These are phyloP conservation scores for Bacterosira constricta DNA, from an alignment of 108 stramenopile species.

Conservation along the genomic window DNA sequence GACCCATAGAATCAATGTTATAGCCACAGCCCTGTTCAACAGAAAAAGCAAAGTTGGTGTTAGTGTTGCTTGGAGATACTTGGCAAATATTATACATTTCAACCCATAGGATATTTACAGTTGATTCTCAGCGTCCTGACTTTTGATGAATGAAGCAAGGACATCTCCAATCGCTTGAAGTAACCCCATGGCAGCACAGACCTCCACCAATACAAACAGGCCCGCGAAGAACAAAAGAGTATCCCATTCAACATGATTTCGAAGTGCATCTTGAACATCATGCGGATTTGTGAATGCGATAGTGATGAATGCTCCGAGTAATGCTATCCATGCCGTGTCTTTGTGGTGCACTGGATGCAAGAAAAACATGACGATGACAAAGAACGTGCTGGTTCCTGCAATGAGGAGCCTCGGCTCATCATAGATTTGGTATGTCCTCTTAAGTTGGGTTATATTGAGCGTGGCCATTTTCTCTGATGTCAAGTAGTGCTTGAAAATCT, in stretches of 20 bases:
- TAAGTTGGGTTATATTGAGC: conserved; percentile 48
- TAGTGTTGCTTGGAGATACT: too few relatives aligned
- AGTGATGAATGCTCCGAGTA: conserved; percentile 61
- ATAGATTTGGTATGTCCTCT: conserved; percentile 58
- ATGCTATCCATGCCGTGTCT: conserved; percentile 72
- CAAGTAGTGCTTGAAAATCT: conserved; percentile 52
- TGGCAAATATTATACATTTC: too few relatives aligned
- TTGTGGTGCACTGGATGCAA: conserved; percentile 74
- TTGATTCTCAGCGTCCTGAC: conserved; percentile 47
- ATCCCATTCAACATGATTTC: conserved; percentile 75
- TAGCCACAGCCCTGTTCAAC: conserved; percentile 57
- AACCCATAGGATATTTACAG: too few relatives aligned
- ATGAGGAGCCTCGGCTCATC: conserved; percentile 54
- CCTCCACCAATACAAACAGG: conserved; percentile 70
- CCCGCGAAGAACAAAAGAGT: conserved; percentile 71
- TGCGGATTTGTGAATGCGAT: conserved; percentile 71
- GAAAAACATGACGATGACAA: conserved; percentile 69
- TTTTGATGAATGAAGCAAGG: conserved; percentile 50
- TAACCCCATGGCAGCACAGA: conserved; percentile 70
- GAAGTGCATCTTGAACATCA: conserved; percentile 64
- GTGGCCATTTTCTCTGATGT: conserved; percentile 46
- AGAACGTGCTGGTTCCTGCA: conserved; percentile 53
- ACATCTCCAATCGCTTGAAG: conserved; percentile 51
- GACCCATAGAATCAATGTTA: conserved; percentile 64
- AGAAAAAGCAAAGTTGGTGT: too few relatives aligned